Evolutionary conservation across 148 eudicot genomes (phyloP), one percentile per base, ranked within the genome.

Genomic region (Oxyria digyna): DNA sequence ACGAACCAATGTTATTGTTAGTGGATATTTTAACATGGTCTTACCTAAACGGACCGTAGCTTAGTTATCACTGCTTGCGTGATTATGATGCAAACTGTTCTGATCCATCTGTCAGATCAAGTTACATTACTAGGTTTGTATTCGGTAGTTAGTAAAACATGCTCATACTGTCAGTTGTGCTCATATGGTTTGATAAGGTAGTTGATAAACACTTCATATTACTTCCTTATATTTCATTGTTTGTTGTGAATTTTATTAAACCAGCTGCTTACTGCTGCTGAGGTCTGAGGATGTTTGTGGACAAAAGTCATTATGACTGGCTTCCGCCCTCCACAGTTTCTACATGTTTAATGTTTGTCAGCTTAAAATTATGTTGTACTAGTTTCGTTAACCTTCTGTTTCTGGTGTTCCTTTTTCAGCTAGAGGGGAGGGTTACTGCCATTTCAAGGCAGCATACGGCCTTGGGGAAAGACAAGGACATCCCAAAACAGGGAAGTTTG

Each of bases 391-490:
- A 13, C 35, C 13, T 29, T 14, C 11, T 46, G 4, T n/a, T 27
- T 57, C 35, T 57, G 63, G 27, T 57, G 35, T 50, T 7, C 37
- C 65, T 15, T 71, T 71, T 74, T 63, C 86, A 92, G 97, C 79
- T 80, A 21, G 94, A 92, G 67, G 76, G 77, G 52, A 79, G 89
- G 75, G 77, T 68, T 69, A 85, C 77, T 77, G 91, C 87, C 37
- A 49, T 74, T 72, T 71, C 81, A 42, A 83, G 93, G 84, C 96
- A 89, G 77, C 78, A 90, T 78, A 12, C 80, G 73, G 71, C 62
- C 40, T 50, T 80, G 62, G 80, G 85, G 49, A 89, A 83, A 79
- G 97, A 92, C 74, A 83, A 87, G 73, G 94, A 92, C 73, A 72
- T 74, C 66, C 68, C 73, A 18, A 91, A 83, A 73, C 91, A 85